Percentiles rank a stretch among this genome's conserved stretches.
phyloP scores from a whole-genome alignment of 2,329 filamentous ascomycete genomes.

The Atkinsonella hypoxylon region DNA sequence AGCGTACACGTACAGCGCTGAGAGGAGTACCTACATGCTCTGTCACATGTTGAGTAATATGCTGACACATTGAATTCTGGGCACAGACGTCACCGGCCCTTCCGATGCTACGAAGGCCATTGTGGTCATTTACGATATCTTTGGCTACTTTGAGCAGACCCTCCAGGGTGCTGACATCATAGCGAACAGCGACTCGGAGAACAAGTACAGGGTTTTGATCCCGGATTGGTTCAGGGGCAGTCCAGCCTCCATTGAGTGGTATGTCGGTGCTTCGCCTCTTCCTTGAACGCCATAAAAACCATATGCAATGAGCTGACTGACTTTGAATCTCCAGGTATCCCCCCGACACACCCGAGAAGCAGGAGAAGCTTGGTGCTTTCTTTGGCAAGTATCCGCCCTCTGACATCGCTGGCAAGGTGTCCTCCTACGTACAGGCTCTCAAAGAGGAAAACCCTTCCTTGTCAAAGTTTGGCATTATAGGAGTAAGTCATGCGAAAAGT shows the following conservation, averaged over 20 bases:
- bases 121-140: constrained; percentile 54
- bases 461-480: constrained; percentile 47
- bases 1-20: neutral
- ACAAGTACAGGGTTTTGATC: constrained; percentile 75
- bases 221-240: constrained; percentile 82
- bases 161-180: constrained; percentile 60
- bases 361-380: constrained; percentile 45
- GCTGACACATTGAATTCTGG: neutral
- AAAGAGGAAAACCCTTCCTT: constrained; percentile 40
- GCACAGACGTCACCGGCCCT: constrained; percentile 34
- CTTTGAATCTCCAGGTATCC: constrained; percentile 36
- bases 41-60: neutral
- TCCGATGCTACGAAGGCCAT: constrained; percentile 43
- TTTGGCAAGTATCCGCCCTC: constrained; percentile 39
- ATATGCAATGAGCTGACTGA: neutral
- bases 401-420: constrained; percentile 36
- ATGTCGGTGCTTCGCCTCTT: constrained; percentile 7
- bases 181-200: constrained; percentile 39
- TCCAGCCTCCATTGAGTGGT: constrained; percentile 44
- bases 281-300: neutral
- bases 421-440: constrained; percentile 41
- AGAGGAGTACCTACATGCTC: neutral
- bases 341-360: constrained; percentile 51
- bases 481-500: constrained; percentile 28
- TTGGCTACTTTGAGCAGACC: constrained; percentile 59